phyloP scores from a whole-genome alignment of 23 red algal genomes.

The Pyropia haitanensis region DNA sequence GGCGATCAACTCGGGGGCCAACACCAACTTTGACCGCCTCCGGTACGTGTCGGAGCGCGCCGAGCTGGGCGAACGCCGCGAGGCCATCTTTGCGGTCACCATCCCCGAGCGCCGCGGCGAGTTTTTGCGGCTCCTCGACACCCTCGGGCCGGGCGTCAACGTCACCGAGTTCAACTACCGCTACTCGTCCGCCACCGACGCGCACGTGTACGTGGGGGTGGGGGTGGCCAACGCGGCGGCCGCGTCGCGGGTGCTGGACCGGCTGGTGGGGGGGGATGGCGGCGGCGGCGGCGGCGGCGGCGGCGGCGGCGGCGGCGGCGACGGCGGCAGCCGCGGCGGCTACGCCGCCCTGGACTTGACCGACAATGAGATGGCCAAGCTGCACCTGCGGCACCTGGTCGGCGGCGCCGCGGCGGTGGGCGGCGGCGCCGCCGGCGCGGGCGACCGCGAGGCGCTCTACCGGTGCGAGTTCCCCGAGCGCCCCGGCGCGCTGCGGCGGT shows the following conservation, averaged over 20 bases:
- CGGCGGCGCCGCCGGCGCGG: not conserved
- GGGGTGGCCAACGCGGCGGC: slow-evolving; percentile 33
- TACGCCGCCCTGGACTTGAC: slow-evolving; percentile 59
- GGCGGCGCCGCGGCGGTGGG: slow-evolving; percentile 40
- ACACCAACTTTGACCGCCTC: slow-evolving; percentile 97
- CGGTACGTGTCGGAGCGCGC: slow-evolving; percentile 87
- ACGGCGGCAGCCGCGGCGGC: not conserved
- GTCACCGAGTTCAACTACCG: slow-evolving; percentile 99
- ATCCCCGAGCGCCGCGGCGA: slow-evolving; percentile 85
- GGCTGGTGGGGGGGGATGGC: not conserved
- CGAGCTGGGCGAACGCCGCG: slow-evolving; percentile 88
- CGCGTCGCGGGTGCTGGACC: slow-evolving; percentile 20
- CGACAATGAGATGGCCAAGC: slow-evolving; percentile 94
- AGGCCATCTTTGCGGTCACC: slow-evolving; percentile 88
- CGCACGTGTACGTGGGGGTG: slow-evolving; percentile 86
- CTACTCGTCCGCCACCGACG: slow-evolving; percentile 29
- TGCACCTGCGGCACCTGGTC: slow-evolving; percentile 89
- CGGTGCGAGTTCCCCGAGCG: slow-evolving; percentile 97
- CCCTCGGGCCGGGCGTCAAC: slow-evolving; percentile 50
- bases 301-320: not conserved
- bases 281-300: not conserved
- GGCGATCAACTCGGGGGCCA: slow-evolving; percentile 79
- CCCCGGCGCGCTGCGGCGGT: slow-evolving; percentile 71
- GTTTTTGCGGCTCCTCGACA: slow-evolving; percentile 63
- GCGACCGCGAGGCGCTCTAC: slow-evolving; percentile 54